Base-by-base conservation (phyloP, 352 stramenopile genomes). In the Phytophthora sp. region DNA sequence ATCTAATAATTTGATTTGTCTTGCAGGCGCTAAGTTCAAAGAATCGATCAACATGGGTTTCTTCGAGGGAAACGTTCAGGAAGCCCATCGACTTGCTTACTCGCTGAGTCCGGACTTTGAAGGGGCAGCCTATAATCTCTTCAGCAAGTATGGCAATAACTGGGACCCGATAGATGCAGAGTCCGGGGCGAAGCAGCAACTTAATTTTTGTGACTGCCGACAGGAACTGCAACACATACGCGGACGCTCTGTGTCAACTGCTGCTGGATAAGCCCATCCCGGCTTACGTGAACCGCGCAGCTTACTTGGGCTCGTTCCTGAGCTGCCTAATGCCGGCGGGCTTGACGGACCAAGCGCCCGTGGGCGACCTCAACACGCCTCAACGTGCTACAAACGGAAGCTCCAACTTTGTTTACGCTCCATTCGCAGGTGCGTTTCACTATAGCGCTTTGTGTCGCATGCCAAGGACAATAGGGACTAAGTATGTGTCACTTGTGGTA, bases 151-250 rank as follows among this genome's bases (percentile, higher is more conserved):
- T 23, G 79, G 60, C 8, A 42, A 27, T n/a, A n/a, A n/a, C n/a
- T n/a, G n/a, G 47, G 7, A 35, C 16, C 49, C 16, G 45, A 6
- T 29, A 27, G 35, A 58, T 21, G 16, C 8, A 46, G 20, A 26
- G 27, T 29, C 8, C 13, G 44, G 49, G n/a, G 38, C 30, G 55
- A 7, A 63, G 4, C 15, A 31, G 24, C n/a, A 26, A 20, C 29
- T 33, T 33, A 11, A 8, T 18, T 24, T 53, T 51, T 58, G 30
- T 52, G 29, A 36, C 36, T 47, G 29, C 33, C 12, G 7, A 35
- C 55, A 74, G 82, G 71, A 98, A 98, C 74, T 98, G 95, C 79
- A 98, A 98, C 76, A 81, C 95, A 64, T 98, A 98, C 78, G 85
- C 91, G 13, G 94, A 98, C 73, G 90, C 77, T 23, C 67, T 91